These are phyloP conservation scores for Pichia deserticola DNA, from an alignment of 805 yeast species.

Conservation along the genomic window DNA sequence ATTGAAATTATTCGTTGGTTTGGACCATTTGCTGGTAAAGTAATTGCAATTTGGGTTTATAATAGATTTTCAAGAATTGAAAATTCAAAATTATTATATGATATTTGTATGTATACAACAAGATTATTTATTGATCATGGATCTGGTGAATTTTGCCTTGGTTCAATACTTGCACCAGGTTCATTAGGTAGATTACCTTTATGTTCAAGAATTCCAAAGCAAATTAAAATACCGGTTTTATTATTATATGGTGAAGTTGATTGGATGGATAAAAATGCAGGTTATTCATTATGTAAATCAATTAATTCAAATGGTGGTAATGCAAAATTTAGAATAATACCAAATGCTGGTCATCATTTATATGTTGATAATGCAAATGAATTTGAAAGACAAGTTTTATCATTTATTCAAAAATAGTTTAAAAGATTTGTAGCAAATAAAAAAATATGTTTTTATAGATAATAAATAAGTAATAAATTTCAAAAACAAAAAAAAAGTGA, in stretches of 20 bases:
- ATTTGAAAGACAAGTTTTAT: slow-evolving; percentile 22
- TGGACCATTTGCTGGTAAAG: slow-evolving; percentile 49
- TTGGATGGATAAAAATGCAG: slow-evolving; percentile 66
- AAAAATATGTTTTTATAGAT: too few relatives aligned
- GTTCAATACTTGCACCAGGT: slow-evolving; percentile 53
- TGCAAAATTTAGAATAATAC: slow-evolving; percentile 31
- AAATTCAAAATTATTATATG: slow-evolving; percentile 27
- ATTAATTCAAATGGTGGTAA: slow-evolving; percentile 20
- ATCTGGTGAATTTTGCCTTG: slow-evolving; percentile 58
- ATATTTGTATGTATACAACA: slow-evolving; percentile 48
- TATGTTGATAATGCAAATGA: slow-evolving; percentile 42
- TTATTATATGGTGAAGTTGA: slow-evolving; percentile 65
- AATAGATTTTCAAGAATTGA: slow-evolving; percentile 32
- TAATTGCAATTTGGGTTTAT: slow-evolving; percentile 50
- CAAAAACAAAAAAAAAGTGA: too few relatives aligned
- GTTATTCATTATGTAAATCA: slow-evolving; percentile 35
- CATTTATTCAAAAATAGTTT: slow-evolving; percentile 15
- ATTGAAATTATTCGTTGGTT: slow-evolving; percentile 40
- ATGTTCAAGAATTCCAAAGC: slow-evolving; percentile 41
- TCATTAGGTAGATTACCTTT: slow-evolving; percentile 52
- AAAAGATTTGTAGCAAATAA: too few relatives aligned
- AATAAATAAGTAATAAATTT: too few relatives aligned
- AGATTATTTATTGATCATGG: slow-evolving; percentile 46
- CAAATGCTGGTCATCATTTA: slow-evolving; percentile 47
- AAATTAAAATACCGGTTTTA: slow-evolving; percentile 36